phyloP scores from a whole-genome alignment of 768 basidiomycete genomes.

The Leccinum broughii region DNA sequence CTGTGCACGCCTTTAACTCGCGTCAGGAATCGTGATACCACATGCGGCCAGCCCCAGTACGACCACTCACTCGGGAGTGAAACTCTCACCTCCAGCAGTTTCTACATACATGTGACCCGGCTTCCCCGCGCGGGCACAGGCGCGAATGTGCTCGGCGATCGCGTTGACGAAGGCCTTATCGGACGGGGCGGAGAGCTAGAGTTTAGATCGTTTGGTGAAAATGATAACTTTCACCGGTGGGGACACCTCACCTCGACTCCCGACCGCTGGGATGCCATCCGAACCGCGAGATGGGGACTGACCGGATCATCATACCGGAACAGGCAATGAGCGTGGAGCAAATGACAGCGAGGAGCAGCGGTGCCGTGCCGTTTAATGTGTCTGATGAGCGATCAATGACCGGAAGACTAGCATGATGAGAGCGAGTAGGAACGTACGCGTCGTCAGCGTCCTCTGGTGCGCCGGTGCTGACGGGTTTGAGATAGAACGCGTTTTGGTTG shows the following conservation, averaged over 20 bases:
- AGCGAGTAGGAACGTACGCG: constrained; percentile 47
- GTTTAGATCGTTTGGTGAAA: constrained; percentile 8
- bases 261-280: constrained; percentile 40
- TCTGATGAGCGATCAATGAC: constrained; percentile 39
- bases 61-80: constrained; percentile 15
- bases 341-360: constrained; percentile 37
- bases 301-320: constrained; percentile 87
- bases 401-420: not conserved
- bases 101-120: constrained; percentile 78
- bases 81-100: constrained; percentile 88
- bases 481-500: constrained; percentile 57
- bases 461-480: constrained; percentile 94
- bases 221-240: not conserved
- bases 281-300: constrained; percentile 88
- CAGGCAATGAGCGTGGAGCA: constrained; percentile 66
- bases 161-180: constrained; percentile 67
- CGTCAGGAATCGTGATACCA: constrained; percentile 2
- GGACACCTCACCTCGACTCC: constrained; percentile 29
- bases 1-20: constrained; percentile 77
- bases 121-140: constrained; percentile 41
- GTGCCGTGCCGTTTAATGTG: constrained; percentile 57
- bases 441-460: constrained; percentile 80
- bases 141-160: constrained; percentile 60
- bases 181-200: constrained; percentile 44
- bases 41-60: not conserved